Base-by-base conservation (phyloP, 345 rosid genomes). In the Leavenworthia alabamica region DNA sequence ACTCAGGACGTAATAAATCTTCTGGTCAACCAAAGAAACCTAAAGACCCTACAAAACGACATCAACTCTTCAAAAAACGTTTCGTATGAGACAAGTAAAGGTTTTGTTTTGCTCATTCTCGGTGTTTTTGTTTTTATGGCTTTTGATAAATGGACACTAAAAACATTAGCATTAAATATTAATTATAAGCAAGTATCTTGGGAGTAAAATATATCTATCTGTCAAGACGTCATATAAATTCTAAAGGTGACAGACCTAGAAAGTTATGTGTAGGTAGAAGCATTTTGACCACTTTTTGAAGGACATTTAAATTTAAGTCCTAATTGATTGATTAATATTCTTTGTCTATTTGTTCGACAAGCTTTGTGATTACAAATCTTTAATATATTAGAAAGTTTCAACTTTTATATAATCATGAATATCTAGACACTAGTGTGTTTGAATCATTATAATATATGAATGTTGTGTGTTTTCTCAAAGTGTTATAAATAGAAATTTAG, bases 11-110 rank as follows among this genome's bases (percentile, higher is more conserved):
- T 56, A 26, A 35, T 51, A 58, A 24, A 15, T 54, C 60, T n/a
- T 82, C 81, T 40, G 75, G 77, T 35, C 86, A 82, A 70, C 70
- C 46, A 16, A 90, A 83, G 45, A 83, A 89, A 66, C 94, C 94
- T 0, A 89, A 79, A 83, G 97, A 93, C 68, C 97, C 96, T 5
- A 0, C 85, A 31, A 93, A 82, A 77, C 82, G 88, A 19, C 96
- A 93, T 63, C 19, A 77, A 4, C 63, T 92, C 77, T 89, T 93
- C 69, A 93, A 75, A 70, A 85, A 46, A 68, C 86, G 94, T 13
- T 90, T 6, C 17, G 83, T 46, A 60, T 82, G 14, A 56, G 29
- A 8, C 29, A n/a, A n/a, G n/a, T n/a, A n/a, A n/a, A n/a, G n/a
- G n/a, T n/a, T 1, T 20, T 20, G 2, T 20, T 20, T 20, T 20